phyloP scores from a whole-genome alignment of 345 rosid species.

The Hibiscus mutabilis region DNA sequence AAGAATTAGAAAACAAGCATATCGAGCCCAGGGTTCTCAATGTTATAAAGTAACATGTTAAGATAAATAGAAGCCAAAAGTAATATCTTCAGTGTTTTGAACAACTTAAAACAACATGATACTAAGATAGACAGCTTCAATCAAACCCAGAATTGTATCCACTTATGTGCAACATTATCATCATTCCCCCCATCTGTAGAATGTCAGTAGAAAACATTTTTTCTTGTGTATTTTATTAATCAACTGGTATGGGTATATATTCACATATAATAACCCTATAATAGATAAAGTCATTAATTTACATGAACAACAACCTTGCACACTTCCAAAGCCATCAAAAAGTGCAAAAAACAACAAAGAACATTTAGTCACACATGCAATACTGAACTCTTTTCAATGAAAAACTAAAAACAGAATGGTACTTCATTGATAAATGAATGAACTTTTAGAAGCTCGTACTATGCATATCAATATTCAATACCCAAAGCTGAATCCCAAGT shows the following conservation, averaged over 20 bases:
- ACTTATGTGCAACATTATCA: neutral
- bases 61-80: neutral
- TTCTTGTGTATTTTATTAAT: too few species aligned
- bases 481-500: neutral
- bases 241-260: too few species aligned
- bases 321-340: neutral
- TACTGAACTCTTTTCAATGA: neutral
- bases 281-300: neutral
- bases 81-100: neutral
- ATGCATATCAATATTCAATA: neutral
- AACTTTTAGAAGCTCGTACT: neutral
- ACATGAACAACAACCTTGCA: neutral
- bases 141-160: neutral
- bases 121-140: neutral
- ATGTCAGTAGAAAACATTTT: too few species aligned
- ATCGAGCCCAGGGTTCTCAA: neutral
- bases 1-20: neutral
- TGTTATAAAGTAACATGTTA: neutral
- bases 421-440: neutral
- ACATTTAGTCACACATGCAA: neutral
- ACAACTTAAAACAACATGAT: neutral
- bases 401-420: conserved; percentile 1
- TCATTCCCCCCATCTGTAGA: neutral
- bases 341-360: neutral
- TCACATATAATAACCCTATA: too few species aligned